Evolutionary conservation across 2,329 filamentous ascomycete genomes (phyloP), one percentile per base, ranked within the genome.

Genomic region (Alternaria sp.): DNA sequence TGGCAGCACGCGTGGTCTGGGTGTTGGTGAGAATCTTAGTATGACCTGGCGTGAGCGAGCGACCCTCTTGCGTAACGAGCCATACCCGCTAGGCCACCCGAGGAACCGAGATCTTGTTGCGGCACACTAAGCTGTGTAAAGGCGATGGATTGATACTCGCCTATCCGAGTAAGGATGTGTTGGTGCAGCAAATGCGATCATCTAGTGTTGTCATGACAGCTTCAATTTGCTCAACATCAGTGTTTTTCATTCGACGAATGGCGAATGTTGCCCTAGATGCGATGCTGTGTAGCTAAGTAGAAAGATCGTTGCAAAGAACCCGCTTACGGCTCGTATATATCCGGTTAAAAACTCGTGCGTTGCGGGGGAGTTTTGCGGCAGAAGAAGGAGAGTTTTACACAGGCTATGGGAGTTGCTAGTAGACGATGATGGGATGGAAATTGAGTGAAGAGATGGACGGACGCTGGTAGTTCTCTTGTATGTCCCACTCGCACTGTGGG

Each of bases 151-250:
- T 72, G 63, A 50, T 73, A 73, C 40, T 72, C 14, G 72, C 72
- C 69, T 70, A 74, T 5, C 72, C 73, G 46, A 74, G 72, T 41
- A 69, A 68, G 60, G 59, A 79, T 67, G 62, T 64, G 40, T 65
- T 68, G 14, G 84, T 73, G 64, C 83, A 83, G 21, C 79, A 72
- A 83, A 82, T 0, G 79, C 81, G 52, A 82, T 80, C 71, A 82
- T 81, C 51, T 23, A 58, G 55, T 4, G 54, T 54, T 3, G 51
- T 13, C 37, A 29, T 39, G 13, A 51, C 51, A 13, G 56, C 45
- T 23, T 70, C 68, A 46, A 69, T 56, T 17, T 56, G 51, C 39
- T 69, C 62, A 13, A 67, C 57, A 17, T 69, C 67, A 3, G 51
- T 42, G 45, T 70, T 71, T 45, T 71, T 64, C 11, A 17, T 58